Conservation (phyloP, 1,284 basidiomycete genomes). For the Mycena sp. region DNA sequence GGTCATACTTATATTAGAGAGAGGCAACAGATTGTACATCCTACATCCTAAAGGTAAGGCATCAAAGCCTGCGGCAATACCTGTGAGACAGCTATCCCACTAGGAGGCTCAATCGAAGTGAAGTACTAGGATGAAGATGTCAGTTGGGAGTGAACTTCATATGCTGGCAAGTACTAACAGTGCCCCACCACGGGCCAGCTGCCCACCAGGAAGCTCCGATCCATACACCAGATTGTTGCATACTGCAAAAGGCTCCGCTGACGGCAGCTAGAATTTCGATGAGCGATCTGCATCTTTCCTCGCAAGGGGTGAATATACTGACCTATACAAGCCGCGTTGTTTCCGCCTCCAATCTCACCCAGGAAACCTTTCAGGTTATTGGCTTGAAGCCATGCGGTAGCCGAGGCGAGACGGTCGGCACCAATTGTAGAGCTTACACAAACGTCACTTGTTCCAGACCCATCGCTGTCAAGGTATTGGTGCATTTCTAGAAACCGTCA, state of each 20-base stretch:
- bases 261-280: constrained; percentile 55
- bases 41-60: constrained; percentile 57
- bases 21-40: not conserved
- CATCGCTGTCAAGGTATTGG: constrained; percentile 75
- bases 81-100: constrained; percentile 57
- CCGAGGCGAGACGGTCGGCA: constrained; percentile 61
- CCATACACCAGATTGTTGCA: constrained; percentile 70
- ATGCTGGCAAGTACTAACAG: constrained; percentile 47
- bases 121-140: constrained; percentile 54
- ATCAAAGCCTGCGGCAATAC: constrained; percentile 66
- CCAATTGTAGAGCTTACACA: constrained; percentile 71
- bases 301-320: not conserved
- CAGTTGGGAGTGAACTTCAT: not conserved
- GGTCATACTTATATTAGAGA: too few species aligned
- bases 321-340: constrained; percentile 48
- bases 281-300: constrained; percentile 20
- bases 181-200: constrained; percentile 70
- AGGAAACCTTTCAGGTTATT: constrained; percentile 72
- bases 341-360: constrained; percentile 70
- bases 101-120: constrained; percentile 72
- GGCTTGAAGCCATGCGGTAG: constrained; percentile 66
- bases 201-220: constrained; percentile 65
- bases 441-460: constrained; percentile 62
- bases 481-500: constrained; percentile 62
- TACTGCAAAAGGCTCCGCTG: constrained; percentile 62